Percentiles rank a stretch among this genome's conserved stretches.
These are phyloP conservation scores for Trichoderma guizhouense DNA, from an alignment of 2,329 filamentous ascomycete species.

Conservation along the genomic window DNA sequence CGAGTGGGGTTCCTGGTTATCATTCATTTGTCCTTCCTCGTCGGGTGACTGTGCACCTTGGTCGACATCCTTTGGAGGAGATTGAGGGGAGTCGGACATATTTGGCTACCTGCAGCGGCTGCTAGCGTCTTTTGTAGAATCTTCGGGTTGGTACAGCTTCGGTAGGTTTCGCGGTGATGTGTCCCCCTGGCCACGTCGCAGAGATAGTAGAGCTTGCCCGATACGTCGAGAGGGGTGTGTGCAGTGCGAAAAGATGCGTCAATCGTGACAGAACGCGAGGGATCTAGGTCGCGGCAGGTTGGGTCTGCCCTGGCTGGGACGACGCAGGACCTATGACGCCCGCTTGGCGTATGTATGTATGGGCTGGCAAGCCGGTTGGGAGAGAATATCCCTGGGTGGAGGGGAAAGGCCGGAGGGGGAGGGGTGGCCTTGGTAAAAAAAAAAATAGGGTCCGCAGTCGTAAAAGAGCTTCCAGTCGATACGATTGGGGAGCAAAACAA, in stretches of 20 bases:
- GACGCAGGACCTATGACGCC: slow-evolving; percentile 20
- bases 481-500: slow-evolving; percentile 12
- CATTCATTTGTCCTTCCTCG: slow-evolving; percentile 93
- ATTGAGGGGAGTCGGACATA: slow-evolving; percentile 87
- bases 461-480: slow-evolving; percentile 8
- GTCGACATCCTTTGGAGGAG: slow-evolving; percentile 93
- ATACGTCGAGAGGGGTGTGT: slow-evolving; percentile 33
- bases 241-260: slow-evolving; percentile 51
- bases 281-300: slow-evolving; percentile 21
- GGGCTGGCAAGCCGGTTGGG: slow-evolving; percentile 20
- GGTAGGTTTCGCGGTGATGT: slow-evolving; percentile 55
- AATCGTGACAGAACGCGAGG: slow-evolving; percentile 40
- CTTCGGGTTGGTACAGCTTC: slow-evolving; percentile 51
- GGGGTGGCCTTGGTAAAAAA: slow-evolving; percentile 8
- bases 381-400: slow-evolving; percentile 17
- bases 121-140: slow-evolving; percentile 57
- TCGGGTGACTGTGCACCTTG: slow-evolving; percentile 88
- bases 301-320: slow-evolving; percentile 14
- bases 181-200: slow-evolving; percentile 60
- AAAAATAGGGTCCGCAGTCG: neutral
- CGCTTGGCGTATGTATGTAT: slow-evolving; percentile 18
- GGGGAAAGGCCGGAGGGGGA: slow-evolving; percentile 1
- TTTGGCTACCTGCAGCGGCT: slow-evolving; percentile 70
- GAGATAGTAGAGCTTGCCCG: slow-evolving; percentile 52
- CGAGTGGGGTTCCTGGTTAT: slow-evolving; percentile 73